Evolutionary conservation across 768 basidiomycete genomes (phyloP).

Genomic region (Cystofilobasidium capitatum): DNA sequence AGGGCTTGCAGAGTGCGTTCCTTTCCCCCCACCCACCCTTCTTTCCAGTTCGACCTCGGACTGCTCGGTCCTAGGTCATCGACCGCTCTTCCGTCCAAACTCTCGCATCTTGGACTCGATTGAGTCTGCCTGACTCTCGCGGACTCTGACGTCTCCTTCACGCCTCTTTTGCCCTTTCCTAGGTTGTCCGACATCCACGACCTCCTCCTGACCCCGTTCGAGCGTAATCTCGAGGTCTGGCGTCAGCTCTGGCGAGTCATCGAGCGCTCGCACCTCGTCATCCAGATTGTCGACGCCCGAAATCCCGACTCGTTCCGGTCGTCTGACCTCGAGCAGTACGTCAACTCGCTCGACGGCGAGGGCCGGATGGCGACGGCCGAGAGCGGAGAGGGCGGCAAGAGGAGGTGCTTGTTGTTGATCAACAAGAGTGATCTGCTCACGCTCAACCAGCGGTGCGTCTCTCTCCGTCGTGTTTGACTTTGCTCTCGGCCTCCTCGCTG

Average conservation of each 20-base stretch:
- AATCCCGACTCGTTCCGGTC: slow-evolving; percentile 89
- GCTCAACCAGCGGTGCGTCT: slow-evolving; percentile 62
- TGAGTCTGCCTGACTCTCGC: neutral
- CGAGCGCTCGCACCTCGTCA: slow-evolving; percentile 84
- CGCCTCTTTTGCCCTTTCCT: neutral
- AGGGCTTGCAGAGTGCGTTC: slow-evolving; percentile 74
- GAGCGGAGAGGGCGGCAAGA: slow-evolving; percentile 52
- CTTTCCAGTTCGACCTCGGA: neutral
- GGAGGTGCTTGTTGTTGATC: slow-evolving; percentile 71
- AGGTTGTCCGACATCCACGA: slow-evolving; percentile 42
- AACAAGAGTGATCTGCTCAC: slow-evolving; percentile 95
- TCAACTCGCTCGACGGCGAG: slow-evolving; percentile 53
- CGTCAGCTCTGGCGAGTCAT: slow-evolving; percentile 94
- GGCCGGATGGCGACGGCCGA: slow-evolving; percentile 20
- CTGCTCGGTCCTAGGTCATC: neutral
- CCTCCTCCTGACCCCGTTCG: slow-evolving; percentile 88
- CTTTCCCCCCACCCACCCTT: neutral
- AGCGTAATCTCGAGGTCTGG: slow-evolving; percentile 97
- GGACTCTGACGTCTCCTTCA: neutral
- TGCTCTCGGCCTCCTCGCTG: neutral
- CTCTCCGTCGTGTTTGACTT: neutral
- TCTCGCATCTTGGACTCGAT: neutral
- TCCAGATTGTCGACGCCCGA: slow-evolving; percentile 92
- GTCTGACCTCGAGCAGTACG: slow-evolving; percentile 78
- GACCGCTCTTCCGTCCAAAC: neutral